Evolutionary conservation across 1,284 basidiomycete genomes (phyloP), one percentile per base, ranked within the genome.

Genomic region (Ganoderma resinaceum): DNA sequence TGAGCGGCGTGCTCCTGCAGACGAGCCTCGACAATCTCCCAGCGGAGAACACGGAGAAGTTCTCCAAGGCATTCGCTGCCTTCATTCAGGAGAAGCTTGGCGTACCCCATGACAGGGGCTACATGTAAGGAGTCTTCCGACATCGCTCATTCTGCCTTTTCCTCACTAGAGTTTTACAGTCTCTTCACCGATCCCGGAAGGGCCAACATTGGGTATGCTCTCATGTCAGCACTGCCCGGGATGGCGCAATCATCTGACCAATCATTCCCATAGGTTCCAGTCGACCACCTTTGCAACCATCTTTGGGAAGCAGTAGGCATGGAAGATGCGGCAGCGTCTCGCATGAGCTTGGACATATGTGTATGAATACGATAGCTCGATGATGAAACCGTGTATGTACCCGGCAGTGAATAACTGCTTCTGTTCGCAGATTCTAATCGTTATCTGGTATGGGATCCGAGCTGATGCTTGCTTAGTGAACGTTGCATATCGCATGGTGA

Each of bases 141-240:
- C 9, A 46, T 53, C 12, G 29, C 6, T 53, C 40, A 14, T 5
- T 59, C 18, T 12, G 11, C 3, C 29, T 16, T 49, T 31, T 33
- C 37, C 43, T 12, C 16, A 38, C 70, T 53, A 61, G 31, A 18
- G 29, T 38, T 52, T 23, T 61, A 23, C 63, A 89, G 88, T 73
- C 78, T 80, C 2, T 92, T 89, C 80, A 74, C 80, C 66, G 90
- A 91, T 72, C 89, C 90, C 23, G 90, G 89, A 20, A 79, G 82
- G 29, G 83, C 77, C 35, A 81, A 85, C 76, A 66, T 90, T 43
- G 89, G 87, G 90, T 91, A 76, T 67, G 85, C 77, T 16, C 37
- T 23, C 63, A 46, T 20, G 18, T 40, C 26, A 18, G 61, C 20
- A 33, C 23, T n/a, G 57, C 6, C 23, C 35, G n/a, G 20, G 38